A percentile compares a stretch with the other conserved stretches of the same genome.
Evolutionary conservation across 352 stramenopile genomes (phyloP).

Genomic region (Paralagenidium karlingii): DNA sequence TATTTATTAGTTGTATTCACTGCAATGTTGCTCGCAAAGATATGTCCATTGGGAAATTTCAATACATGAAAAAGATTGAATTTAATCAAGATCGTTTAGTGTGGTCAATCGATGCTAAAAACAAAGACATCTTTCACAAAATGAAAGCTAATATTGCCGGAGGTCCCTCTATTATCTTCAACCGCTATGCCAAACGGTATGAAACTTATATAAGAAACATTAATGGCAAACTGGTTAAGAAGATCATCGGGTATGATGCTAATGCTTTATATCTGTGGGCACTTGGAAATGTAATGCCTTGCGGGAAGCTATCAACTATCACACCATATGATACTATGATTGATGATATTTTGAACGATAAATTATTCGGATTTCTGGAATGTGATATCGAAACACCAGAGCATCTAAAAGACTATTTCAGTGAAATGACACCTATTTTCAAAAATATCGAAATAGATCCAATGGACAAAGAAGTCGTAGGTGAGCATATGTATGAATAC

Average conservation of each 20-base stretch:
- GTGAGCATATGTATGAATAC: constrained; percentile 7
- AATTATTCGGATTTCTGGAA: constrained; percentile 22
- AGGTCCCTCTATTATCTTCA: constrained; percentile 3
- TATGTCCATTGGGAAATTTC: constrained; percentile 8
- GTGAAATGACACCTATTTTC: constrained; percentile 12
- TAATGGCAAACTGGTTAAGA: constrained; percentile 1
- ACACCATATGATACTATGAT: constrained; percentile 12
- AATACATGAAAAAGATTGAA: not conserved
- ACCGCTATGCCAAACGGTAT: not conserved
- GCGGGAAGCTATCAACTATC: constrained; percentile 7
- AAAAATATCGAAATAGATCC: constrained; percentile 8
- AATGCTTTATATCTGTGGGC: constrained; percentile 18
- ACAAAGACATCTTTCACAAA: constrained; percentile 1
- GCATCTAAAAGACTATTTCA: constrained; percentile 17
- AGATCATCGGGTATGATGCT: constrained; percentile 7
- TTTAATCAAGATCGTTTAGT: constrained; percentile 3
- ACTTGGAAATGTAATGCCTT: constrained; percentile 17
- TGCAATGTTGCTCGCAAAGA: constrained; percentile 15
- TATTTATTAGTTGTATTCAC: constrained; percentile 8
- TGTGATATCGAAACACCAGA: constrained; percentile 21
- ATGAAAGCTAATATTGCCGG: constrained; percentile 3
- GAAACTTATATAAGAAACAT: constrained; percentile 1
- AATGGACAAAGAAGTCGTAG: constrained; percentile 2
- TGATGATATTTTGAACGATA: constrained; percentile 16
- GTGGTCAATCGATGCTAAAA: constrained; percentile 1